Base-by-base conservation (phyloP, 1,284 basidiomycete species). In the Apiotrichum montevideense region DNA sequence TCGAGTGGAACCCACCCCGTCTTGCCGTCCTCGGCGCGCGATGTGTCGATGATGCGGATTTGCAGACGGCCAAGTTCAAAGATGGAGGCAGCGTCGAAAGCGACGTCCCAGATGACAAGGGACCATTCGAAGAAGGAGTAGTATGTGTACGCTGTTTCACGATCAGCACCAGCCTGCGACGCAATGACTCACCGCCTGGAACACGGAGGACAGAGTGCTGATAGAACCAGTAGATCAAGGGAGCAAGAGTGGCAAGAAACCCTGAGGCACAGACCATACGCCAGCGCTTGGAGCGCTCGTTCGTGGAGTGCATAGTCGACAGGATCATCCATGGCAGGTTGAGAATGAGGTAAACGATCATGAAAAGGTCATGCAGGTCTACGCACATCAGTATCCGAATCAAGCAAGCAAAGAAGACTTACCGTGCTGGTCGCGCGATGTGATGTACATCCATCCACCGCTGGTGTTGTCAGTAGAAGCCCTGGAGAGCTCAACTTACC, bases 111-210 rank as follows among this genome's bases (percentile, higher is more conserved):
- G 52, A 87, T 68, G 46, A 94, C 90, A 50, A 94, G 82, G 2
- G 80, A 79, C 90, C 90, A 95, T 74, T 95, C 90, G 63, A 90
- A 88, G 72, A 93, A 85, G 51, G 86, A 84, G 67, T 93, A 95
- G 51, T 78, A 78, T 0, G 88, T 90, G 74, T 93, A 94, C 9
- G 90, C 90, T 90, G 65, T 48, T 11, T 41, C 48, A 53, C 41
- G 15, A 33, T 35, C 37, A 39, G 13, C 37, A 39, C 9, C 37
- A 39, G 37, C 37, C 5, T 29, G 29, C 29, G 29, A 29, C 29
- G 29, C 29, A 29, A 29, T 29, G 29, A 54, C 79, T 57, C 60
- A 88, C 88, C 87, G 70, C 90, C 90, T 0, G 89, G 87, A 59
- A 90, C 79, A 44, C 80, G 79, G 60, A 89, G 78, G 3, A 89